Conservation (phyloP, 2,329 filamentous ascomycete genomes). For the Lecanicillium sp. region DNA sequence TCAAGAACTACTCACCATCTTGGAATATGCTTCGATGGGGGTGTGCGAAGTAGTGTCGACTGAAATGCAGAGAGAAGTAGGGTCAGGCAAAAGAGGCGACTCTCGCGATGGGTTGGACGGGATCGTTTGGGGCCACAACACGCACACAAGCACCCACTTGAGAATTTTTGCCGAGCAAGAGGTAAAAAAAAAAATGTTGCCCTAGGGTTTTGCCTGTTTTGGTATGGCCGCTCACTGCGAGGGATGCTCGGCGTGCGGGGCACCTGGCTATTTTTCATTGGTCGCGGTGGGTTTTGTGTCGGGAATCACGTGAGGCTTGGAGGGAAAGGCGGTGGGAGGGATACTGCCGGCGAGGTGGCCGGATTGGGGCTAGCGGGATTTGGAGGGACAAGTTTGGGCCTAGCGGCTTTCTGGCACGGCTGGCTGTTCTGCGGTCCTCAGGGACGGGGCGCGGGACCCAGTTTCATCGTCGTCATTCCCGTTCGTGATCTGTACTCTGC, state of each 20-base stretch:
- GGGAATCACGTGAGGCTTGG: conserved; percentile 21
- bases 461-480: conserved; percentile 12
- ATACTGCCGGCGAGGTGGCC: conserved; percentile 15
- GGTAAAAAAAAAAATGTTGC: conserved; percentile 28
- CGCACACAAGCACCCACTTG: conserved; percentile 15
- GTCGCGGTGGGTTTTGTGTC: conserved; percentile 14
- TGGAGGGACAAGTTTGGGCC: neutral
- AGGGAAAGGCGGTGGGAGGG: conserved; percentile 24
- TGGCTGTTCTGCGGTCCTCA: neutral
- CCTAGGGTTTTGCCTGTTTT: conserved; percentile 29
- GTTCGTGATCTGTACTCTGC: conserved; percentile 10
- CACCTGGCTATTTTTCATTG: conserved; percentile 29
- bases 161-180: conserved; percentile 32
- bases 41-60: conserved; percentile 34
- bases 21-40: conserved; percentile 36
- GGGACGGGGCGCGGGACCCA: conserved; percentile 10
- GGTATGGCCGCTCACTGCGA: neutral
- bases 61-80: conserved; percentile 19
- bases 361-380: neutral
- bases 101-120: conserved; percentile 29
- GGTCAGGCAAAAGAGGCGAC: conserved; percentile 20
- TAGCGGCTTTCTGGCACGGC: neutral
- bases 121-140: conserved; percentile 2
- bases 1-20: conserved; percentile 40
- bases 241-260: conserved; percentile 14